Evolutionary conservation across 805 yeast species (phyloP), one percentile per base, ranked within the genome.

Genomic region (Starmerella stellata): DNA sequence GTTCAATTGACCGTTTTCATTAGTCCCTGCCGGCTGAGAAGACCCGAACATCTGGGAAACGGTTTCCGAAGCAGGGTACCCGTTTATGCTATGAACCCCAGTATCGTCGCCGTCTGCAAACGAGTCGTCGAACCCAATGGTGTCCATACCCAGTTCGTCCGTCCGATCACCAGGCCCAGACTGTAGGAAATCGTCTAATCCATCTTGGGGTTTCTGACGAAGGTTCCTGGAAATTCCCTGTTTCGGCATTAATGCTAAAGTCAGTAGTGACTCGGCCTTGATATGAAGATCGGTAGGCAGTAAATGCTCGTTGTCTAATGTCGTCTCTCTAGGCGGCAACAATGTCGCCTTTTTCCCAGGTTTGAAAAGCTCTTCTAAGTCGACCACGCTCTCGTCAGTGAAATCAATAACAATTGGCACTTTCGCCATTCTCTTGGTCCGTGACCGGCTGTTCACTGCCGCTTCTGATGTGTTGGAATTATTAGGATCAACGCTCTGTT

Each of bases 281-380:
- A 78, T 81, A 44, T 69, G 74, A 44, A 70, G 63, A 54, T 81
- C 93, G 46, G 73, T 75, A 0, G 93, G 93, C 5, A 81, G 58
- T 33, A 72, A 53, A 49, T 70, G 67, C 36, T 62, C 62, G 28
- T 64, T 55, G 3, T 59, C 60, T 3, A 67, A 59, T 11, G 53
- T 52, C 52, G 66, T 54, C 34, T 14, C 46, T 49, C 1, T 56
- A 59, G 31, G 64, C 69, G 35, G 62, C 57, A 9, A 34, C 21
- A n/a, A 4, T n/a, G 27, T 59, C 56, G 27, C 56, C 60, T 11
- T 58, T 60, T 9, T 42, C 46, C 18, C 61, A 13, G 38, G 14
- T n/a, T n/a, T 24, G 20, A 39, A 37, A n/a, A 39, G 31, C 29
- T n/a, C 33, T 2, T 28, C 37, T 14, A 34, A 21, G 19, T 35